Base-by-base conservation (phyloP, 2,329 filamentous ascomycete species). In the Aureobasidium sp. region DNA sequence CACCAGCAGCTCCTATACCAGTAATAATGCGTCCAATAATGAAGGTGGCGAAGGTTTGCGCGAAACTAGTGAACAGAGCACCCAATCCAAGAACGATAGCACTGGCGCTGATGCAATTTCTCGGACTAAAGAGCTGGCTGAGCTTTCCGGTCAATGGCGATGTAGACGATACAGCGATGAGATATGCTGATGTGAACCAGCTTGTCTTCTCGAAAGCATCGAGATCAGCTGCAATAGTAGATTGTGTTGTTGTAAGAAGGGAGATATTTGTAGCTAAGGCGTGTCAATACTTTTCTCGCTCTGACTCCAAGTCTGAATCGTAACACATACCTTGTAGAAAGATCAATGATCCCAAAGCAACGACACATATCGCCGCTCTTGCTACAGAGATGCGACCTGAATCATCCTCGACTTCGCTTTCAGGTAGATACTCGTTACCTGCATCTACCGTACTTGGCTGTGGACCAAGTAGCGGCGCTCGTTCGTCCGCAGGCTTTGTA, bases 151-250 rank as follows among this genome's bases (percentile, higher is more conserved):
- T 81, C 2, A 95, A 73, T 0, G 90, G 89, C 0, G 87, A 83
- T 13, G 89, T 74, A 55, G 81, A 82, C 34, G 80, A 81, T 72
- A 80, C 75, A 27, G 79, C 76, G 59, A 90, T 82, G 72, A 94
- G 79, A 71, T 90, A 95, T 2, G 87, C 81, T 36, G 88, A 90
- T 8, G 88, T 91, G 71, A 94, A 91, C 90, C 90, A 95, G 73
- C 85, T 88, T 39, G 85, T 86, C 61, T 85, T 78, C 62, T 86
- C 84, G 69, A 90, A 92, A 1, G 88, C 84, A 73, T 89, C 80
- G 1, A 95, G 78, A 66, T 93, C 89, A 8, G 81, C 82, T 2
- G 90, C 89, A 66, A 95, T 90, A 55, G 80, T 80, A 8, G 87
- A 89, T 74, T 94, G 90, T 1, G 88, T 89, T 62, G 91, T 92